These are phyloP conservation scores for Aureobasidium sp. DNA, from an alignment of 2,329 filamentous ascomycete genomes.

Conservation along the genomic window DNA sequence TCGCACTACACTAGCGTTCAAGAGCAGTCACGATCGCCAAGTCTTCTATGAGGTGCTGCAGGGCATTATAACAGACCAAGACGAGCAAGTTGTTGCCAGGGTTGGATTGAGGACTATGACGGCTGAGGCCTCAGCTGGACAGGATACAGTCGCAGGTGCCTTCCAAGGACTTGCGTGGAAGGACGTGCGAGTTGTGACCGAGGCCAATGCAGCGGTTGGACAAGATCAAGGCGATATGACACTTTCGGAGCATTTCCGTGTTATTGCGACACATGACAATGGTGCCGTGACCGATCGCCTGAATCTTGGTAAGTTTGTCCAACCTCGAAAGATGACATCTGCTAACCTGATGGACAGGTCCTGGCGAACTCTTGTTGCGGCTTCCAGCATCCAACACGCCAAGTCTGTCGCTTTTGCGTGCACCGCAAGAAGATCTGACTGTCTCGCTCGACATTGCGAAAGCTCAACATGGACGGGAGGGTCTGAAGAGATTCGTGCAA, in stretches of 20 bases:
- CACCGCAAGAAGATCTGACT: constrained; percentile 69
- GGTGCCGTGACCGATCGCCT: constrained; percentile 77
- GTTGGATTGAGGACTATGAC: constrained; percentile 40
- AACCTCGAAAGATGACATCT: background rate
- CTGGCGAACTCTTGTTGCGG: constrained; percentile 41
- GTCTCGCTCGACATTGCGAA: constrained; percentile 54
- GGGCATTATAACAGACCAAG: constrained; percentile 59
- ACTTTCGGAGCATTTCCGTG: constrained; percentile 66
- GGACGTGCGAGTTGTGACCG: constrained; percentile 64
- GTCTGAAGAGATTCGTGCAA: constrained; percentile 58
- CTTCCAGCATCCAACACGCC: constrained; percentile 40
- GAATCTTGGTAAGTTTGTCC: constrained; percentile 54
- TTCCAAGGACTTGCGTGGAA: constrained; percentile 53
- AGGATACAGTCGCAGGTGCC: constrained; percentile 17
- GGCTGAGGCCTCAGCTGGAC: background rate
- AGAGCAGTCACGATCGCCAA: constrained; percentile 60
- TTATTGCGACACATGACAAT: constrained; percentile 67
- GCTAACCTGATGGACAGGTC: constrained; percentile 22
- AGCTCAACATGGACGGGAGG: constrained; percentile 44
- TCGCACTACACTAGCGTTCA: constrained; percentile 69
- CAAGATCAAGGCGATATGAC: constrained; percentile 59
- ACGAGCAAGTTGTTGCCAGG: constrained; percentile 62
- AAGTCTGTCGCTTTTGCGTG: constrained; percentile 60
- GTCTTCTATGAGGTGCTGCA: constrained; percentile 66
- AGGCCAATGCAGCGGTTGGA: constrained; percentile 50